Evolutionary conservation across 2,329 filamentous ascomycete species (phyloP), one percentile per base, ranked within the genome.

Genomic region (Purpureocillium takamizusanense): DNA sequence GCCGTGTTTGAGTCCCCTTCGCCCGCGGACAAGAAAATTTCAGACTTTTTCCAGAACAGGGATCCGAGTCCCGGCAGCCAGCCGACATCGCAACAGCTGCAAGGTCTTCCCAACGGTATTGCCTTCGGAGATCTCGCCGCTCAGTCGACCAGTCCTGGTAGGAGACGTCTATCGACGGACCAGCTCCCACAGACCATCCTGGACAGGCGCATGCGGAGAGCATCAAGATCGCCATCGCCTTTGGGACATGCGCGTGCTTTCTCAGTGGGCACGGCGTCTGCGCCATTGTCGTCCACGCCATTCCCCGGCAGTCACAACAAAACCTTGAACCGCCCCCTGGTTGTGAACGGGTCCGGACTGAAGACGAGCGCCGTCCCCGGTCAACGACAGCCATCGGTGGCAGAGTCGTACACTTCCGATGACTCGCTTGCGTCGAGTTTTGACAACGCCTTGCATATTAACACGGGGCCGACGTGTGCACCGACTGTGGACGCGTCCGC

Each of bases 171-270:
- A 10, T 76, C 74, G 1, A 70, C 70, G 2, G 74, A 76, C 33
- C 69, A 75, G 43, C 55, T 70, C 4, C 69, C 72, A 0, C 73
- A 74, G 48, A 65, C 67, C 10, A 64, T 76, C 17, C 58, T 76
- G 7, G 72, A 76, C 38, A 62, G 69, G 17, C 59, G 71, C 30
- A 74, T 75, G 54, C 66, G 65, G 46, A 63, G 70, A 29, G 66
- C 66, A 2, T 76, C 73, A 2, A 64, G 72, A 12, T 78, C 74
- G 5, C 74, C 72, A 11, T 78, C 74, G 4, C 73, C 74, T 1
- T 55, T 74, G 2, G 69, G 72, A 4, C 72, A 74, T 41, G 54
- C 59, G 32, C 65, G 70, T 35, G 62, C 64, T 2, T 62, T 64
- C 25, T 67, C 69, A 0, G 49, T 59, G 0, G 65, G 61, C 4